These are phyloP conservation scores for Kodamaea suecica DNA, from an alignment of 1,139 yeast species.

Conservation along the genomic window DNA sequence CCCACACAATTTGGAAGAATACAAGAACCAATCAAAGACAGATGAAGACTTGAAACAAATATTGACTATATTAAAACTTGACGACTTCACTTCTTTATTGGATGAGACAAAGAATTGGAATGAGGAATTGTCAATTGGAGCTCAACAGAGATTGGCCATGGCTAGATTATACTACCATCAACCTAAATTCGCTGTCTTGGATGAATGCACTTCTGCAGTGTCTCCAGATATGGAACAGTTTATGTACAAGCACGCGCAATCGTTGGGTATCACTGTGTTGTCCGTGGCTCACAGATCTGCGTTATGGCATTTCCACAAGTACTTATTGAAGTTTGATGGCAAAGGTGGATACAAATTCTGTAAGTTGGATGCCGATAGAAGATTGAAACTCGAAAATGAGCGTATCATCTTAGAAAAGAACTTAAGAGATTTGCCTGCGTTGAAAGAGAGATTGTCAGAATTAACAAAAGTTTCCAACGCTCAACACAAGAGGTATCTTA, in stretches of 20 bases:
- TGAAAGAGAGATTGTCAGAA: constrained; percentile 62
- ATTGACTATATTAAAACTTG: constrained; percentile 54
- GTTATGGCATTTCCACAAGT: constrained; percentile 87
- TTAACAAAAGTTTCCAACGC: constrained; percentile 51
- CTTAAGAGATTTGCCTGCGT: constrained; percentile 62
- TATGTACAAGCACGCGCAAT: constrained; percentile 83
- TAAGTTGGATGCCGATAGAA: constrained; percentile 61
- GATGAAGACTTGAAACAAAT: constrained; percentile 66
- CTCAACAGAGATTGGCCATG: constrained; percentile 92
- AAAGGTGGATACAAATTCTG: constrained; percentile 75
- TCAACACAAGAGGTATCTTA: constrained; percentile 27
- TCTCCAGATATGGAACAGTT: constrained; percentile 87
- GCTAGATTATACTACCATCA: constrained; percentile 87
- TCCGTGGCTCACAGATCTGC: constrained; percentile 94
- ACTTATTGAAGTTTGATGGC: constrained; percentile 80
- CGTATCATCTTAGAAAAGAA: constrained; percentile 61
- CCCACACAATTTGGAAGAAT: constrained; percentile 69
- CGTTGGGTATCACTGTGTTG: constrained; percentile 73
- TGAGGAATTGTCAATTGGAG: constrained; percentile 85
- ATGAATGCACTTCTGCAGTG: constrained; percentile 94
- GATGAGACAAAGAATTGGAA: constrained; percentile 78
- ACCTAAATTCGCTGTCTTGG: constrained; percentile 91
- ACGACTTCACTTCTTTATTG: constrained; percentile 52
- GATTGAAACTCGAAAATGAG: constrained; percentile 71
- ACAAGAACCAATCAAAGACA: constrained; percentile 43